These are phyloP conservation scores for Dothideomycetes sp. DNA, from an alignment of 2,329 filamentous ascomycete genomes.

Conservation along the genomic window DNA sequence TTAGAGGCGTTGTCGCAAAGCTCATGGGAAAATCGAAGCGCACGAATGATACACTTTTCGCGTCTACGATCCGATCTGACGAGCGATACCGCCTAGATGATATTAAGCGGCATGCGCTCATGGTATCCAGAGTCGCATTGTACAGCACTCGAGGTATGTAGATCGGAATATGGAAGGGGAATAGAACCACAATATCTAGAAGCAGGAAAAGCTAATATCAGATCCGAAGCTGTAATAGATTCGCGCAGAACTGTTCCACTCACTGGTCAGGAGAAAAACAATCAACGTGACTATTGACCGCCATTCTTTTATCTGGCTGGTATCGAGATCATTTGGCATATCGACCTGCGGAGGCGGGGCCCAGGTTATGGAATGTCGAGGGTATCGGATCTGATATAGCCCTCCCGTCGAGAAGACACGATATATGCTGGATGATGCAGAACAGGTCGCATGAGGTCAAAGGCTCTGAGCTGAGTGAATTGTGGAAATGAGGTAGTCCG, in stretches of 20 bases:
- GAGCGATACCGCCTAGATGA: constrained; percentile 24
- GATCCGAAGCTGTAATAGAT: neutral
- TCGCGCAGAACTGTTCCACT: constrained; percentile 25
- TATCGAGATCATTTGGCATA: constrained; percentile 33
- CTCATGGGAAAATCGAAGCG: constrained; percentile 53
- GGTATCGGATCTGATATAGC: no score
- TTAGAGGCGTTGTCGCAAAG: constrained; percentile 58
- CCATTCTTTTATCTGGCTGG: constrained; percentile 50
- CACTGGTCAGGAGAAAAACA: constrained; percentile 59
- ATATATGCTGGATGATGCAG: no score
- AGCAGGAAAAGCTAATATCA: constrained; percentile 4
- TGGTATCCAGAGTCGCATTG: constrained; percentile 31
- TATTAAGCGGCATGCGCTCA: constrained; percentile 44
- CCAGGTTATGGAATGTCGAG: constrained; percentile 1
- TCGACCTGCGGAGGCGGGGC: neutral
- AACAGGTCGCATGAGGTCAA: no score
- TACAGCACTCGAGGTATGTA: constrained; percentile 44
- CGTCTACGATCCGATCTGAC: constrained; percentile 13
- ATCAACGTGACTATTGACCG: constrained; percentile 60
- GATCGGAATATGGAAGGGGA: constrained; percentile 55
- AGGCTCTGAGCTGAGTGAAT: no score
- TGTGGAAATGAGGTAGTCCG: no score
- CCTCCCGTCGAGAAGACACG: no score
- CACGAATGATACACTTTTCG: constrained; percentile 31
- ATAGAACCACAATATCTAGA: constrained; percentile 56